These are phyloP conservation scores for Schizonepeta tenuifolia DNA, from an alignment of 257 asterid genomes.

Conservation along the genomic window DNA sequence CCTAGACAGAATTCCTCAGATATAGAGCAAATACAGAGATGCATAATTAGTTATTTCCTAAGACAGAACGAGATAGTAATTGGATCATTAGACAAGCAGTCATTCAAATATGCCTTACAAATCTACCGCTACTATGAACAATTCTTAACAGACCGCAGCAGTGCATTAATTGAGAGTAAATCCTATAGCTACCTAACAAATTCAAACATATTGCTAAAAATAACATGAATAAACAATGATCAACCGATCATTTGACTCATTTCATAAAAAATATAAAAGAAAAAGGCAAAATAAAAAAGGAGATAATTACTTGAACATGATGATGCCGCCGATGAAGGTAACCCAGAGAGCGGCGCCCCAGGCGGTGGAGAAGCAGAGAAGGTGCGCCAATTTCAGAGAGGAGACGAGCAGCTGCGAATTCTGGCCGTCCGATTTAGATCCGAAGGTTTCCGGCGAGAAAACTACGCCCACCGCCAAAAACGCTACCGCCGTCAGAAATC, in stretches of 20 bases:
- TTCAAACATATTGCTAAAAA: neutral
- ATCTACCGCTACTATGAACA: neutral
- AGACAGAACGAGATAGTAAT: neutral
- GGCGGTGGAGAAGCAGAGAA: slow-evolving; percentile 91
- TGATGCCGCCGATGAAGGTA: slow-evolving; percentile 98
- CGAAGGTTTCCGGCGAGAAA: slow-evolving; percentile 89
- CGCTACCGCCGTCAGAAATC: slow-evolving; percentile 75
- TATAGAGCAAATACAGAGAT: neutral
- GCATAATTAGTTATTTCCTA: neutral
- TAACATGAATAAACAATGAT: neutral
- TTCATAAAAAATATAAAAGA: neutral
- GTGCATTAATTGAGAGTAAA: neutral
- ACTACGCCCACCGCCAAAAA: slow-evolving; percentile 82
- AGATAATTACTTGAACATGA: slow-evolving; percentile 84
- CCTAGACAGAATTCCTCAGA: neutral
- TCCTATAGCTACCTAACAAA: slow-evolving; percentile 2
- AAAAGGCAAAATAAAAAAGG: neutral
- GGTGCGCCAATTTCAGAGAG: slow-evolving; percentile 75
- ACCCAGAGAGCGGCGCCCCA: slow-evolving; percentile 99
- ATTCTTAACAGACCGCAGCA: neutral
- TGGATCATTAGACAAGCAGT: neutral
- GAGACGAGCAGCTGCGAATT: slow-evolving; percentile 51
- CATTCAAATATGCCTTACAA: neutral
- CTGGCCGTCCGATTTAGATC: slow-evolving; percentile 68
- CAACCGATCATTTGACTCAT: neutral